A percentile compares a stretch with the other conserved stretches of the same genome.
Conservation (phyloP, 2,329 filamentous ascomycete species). For the Myriosclerotinia scirpicola region DNA sequence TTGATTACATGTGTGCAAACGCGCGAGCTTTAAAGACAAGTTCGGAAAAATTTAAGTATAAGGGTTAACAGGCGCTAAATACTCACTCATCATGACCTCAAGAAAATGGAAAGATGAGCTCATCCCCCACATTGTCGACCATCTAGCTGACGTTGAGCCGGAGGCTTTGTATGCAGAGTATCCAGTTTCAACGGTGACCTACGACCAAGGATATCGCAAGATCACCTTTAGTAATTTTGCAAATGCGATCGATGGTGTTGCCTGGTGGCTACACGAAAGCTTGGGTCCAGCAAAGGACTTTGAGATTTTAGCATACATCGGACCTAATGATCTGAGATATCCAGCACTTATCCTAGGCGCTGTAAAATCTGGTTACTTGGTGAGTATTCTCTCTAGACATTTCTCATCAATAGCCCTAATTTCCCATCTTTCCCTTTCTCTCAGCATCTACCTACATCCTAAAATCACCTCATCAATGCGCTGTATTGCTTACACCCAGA, state of each 20-base stretch:
- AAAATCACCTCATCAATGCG: neutral
- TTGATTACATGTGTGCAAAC: neutral
- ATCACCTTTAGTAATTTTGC: conserved; percentile 27
- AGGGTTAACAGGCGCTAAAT: neutral
- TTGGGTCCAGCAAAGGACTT: conserved; percentile 30
- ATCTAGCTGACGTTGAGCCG: neutral
- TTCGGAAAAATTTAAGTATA: neutral
- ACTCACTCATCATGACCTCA: neutral
- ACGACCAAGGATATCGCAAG: conserved; percentile 20
- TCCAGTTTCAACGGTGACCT: neutral
- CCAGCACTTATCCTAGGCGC: conserved; percentile 6
- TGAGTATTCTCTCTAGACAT: neutral
- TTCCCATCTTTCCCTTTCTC: neutral
- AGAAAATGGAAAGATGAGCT: neutral
- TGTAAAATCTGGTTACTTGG: conserved; percentile 16
- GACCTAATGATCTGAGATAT: conserved; percentile 28
- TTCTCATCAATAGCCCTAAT: neutral
- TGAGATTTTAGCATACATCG: conserved; percentile 48
- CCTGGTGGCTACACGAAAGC: conserved; percentile 26
- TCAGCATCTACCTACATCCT: neutral
- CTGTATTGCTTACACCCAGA: neutral
- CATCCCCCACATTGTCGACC: neutral
- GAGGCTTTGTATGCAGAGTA: conserved; percentile 14
- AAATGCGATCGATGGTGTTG: conserved; percentile 28
- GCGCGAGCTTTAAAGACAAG: neutral